A percentile compares a stretch with the other conserved stretches of the same genome.
phyloP scores from a whole-genome alignment of 495 filamentous ascomycete species.

The Jackrogersella multiformis region DNA sequence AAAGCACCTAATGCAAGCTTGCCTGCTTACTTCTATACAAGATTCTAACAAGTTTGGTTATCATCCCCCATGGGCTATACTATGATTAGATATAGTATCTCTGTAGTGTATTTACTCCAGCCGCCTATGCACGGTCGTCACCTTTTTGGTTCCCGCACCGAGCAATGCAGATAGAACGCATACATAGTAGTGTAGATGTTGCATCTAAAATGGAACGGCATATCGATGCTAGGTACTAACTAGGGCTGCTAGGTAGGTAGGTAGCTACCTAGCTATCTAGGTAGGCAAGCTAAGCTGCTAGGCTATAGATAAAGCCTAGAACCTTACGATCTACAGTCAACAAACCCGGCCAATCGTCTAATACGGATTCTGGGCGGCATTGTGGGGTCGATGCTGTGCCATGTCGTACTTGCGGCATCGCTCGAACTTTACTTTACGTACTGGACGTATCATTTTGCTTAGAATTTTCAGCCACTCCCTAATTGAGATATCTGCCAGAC shows the following conservation, averaged over 20 bases:
- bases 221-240: constrained; percentile 25
- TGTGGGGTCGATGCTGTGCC: constrained; percentile 22
- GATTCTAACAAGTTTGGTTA: constrained; percentile 9
- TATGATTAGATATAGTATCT: too few species aligned
- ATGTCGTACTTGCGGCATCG: constrained; percentile 41
- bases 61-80: background rate
- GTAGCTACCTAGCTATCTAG: background rate
- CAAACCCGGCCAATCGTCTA: constrained; percentile 34
- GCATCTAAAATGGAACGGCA: constrained; percentile 35
- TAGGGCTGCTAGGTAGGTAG: background rate
- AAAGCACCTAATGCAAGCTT: constrained; percentile 2
- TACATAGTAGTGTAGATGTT: constrained; percentile 11
- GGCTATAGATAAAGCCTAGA: constrained; percentile 24
- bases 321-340: constrained; percentile 34
- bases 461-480: constrained; percentile 35
- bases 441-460: constrained; percentile 33
- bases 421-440: constrained; percentile 23
- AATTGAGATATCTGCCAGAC: constrained; percentile 24
- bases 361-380: constrained; percentile 27
- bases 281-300: background rate
- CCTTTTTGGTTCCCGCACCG: constrained; percentile 24
- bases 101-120: too few species aligned
- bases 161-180: constrained; percentile 19
- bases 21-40: constrained; percentile 6
- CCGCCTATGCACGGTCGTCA: constrained; percentile 30